phyloP scores from a whole-genome alignment of 192 early-diverging fungal species.

The Entophlyctis luteolus region DNA sequence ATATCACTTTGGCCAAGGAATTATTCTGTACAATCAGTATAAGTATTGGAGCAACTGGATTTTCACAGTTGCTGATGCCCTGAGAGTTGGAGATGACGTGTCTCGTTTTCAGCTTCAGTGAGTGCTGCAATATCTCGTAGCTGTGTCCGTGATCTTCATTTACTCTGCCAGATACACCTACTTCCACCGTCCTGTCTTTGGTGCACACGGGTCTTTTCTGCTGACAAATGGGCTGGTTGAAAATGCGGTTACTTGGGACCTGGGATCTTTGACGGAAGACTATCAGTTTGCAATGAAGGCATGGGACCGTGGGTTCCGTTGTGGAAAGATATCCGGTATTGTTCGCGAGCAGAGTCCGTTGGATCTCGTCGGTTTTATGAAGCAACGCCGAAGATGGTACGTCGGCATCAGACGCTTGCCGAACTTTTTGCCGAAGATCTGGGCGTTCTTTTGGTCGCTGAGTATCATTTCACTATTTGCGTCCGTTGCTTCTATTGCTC shows the following conservation, averaged over 20 bases:
- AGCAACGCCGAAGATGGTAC: constrained; percentile 59
- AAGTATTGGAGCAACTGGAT: constrained; percentile 55
- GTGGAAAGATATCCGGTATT: constrained; percentile 47
- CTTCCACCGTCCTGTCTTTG: constrained; percentile 53
- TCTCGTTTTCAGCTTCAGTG: constrained; percentile 54
- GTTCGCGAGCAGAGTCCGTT: constrained; percentile 53
- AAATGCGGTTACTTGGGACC: constrained; percentile 56
- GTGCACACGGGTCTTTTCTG: constrained; percentile 54
- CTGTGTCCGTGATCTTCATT: neutral
- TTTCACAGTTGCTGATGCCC: constrained; percentile 55
- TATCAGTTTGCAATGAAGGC: constrained; percentile 53
- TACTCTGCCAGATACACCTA: constrained; percentile 40
- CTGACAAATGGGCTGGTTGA: constrained; percentile 54
- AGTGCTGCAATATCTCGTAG: neutral
- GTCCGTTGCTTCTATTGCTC: constrained; percentile 42
- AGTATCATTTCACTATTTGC: constrained; percentile 44
- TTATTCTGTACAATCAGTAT: constrained; percentile 61
- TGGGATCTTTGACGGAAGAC: constrained; percentile 55
- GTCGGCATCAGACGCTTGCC: constrained; percentile 56
- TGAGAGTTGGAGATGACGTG: constrained; percentile 55
- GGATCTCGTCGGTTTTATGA: constrained; percentile 51
- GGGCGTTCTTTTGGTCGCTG: constrained; percentile 55
- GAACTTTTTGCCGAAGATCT: constrained; percentile 49
- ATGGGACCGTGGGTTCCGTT: constrained; percentile 49
- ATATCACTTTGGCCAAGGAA: constrained; percentile 50